Percentiles rank a stretch among this genome's conserved stretches.
Conservation (phyloP, 2,329 filamentous ascomycete species). For the Aspergillus brasiliensis region DNA sequence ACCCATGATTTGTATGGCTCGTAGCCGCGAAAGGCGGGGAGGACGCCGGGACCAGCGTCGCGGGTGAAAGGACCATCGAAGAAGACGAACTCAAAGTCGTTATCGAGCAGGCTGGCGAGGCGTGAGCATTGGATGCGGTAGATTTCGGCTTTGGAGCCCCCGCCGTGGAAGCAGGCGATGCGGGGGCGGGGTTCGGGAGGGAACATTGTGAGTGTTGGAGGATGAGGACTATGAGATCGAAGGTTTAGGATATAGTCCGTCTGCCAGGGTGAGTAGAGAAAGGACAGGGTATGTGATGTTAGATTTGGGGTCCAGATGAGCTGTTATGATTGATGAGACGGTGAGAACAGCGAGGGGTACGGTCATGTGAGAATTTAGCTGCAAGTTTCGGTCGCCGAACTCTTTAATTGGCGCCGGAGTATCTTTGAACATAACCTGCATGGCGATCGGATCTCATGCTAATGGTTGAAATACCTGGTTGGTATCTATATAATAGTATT, state of each 20-base stretch:
- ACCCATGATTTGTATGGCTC: slow-evolving; percentile 26
- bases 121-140: slow-evolving; percentile 23
- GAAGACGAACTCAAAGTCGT: slow-evolving; percentile 22
- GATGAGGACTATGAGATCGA: background rate
- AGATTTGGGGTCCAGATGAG: no score
- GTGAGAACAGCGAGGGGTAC: no score
- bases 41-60: slow-evolving; percentile 22
- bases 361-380: no score
- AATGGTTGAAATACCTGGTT: no score
- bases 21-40: slow-evolving; percentile 22
- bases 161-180: slow-evolving; percentile 29
- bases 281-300: no score
- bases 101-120: slow-evolving; percentile 15
- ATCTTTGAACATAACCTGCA: no score
- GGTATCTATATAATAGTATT: no score
- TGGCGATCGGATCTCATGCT: no score
- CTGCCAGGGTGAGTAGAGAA: no score
- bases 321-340: no score
- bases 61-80: slow-evolving; percentile 24
- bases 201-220: background rate
- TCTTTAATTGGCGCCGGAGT: no score
- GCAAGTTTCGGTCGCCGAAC: no score
- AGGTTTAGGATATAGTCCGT: background rate
- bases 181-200: slow-evolving; percentile 14
- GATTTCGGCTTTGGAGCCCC: slow-evolving; percentile 22